phyloP scores from a whole-genome alignment of 2,329 filamentous ascomycete species.

The Colletotrichum sp. region DNA sequence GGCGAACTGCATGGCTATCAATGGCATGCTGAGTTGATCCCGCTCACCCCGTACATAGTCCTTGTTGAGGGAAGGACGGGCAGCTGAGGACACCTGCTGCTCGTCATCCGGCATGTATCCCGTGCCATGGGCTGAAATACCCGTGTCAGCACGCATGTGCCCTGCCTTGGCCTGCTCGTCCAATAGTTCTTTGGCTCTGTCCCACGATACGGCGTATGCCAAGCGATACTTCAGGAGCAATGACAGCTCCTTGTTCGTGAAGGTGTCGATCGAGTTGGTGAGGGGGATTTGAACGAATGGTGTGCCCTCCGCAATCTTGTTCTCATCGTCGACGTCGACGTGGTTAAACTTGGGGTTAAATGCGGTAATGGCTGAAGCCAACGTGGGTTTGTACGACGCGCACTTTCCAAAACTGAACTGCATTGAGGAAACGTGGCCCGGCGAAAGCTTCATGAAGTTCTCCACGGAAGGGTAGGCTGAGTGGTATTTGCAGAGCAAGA shows the following conservation, averaged over 20 bases:
- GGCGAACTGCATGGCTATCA: constrained; percentile 74
- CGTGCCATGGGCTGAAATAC: not conserved
- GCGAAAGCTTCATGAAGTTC: constrained; percentile 49
- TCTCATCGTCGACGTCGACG: not conserved
- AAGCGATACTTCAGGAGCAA: constrained; percentile 61
- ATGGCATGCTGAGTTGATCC: constrained; percentile 49
- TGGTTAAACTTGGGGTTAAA: constrained; percentile 41
- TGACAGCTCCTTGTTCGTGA: constrained; percentile 70
- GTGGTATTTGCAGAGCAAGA: constrained; percentile 71
- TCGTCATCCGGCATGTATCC: not conserved
- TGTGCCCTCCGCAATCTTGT: not conserved
- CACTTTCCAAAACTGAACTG: constrained; percentile 74
- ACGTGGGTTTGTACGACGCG: constrained; percentile 72
- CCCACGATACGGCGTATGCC: constrained; percentile 8
- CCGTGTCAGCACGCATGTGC: not conserved
- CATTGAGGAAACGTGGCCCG: constrained; percentile 32
- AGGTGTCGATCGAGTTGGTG: constrained; percentile 70
- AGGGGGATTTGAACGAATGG: constrained; percentile 67
- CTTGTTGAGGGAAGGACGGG: not conserved
- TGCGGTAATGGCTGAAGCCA: constrained; percentile 53
- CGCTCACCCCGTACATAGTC: not conserved
- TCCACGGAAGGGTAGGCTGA: constrained; percentile 66
- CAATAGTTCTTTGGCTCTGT: constrained; percentile 10
- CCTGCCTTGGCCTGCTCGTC: constrained; percentile 1
- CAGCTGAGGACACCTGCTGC: not conserved